Conservation (phyloP, 192 early-diverging fungal genomes). For the Allomyces arbusculus region DNA sequence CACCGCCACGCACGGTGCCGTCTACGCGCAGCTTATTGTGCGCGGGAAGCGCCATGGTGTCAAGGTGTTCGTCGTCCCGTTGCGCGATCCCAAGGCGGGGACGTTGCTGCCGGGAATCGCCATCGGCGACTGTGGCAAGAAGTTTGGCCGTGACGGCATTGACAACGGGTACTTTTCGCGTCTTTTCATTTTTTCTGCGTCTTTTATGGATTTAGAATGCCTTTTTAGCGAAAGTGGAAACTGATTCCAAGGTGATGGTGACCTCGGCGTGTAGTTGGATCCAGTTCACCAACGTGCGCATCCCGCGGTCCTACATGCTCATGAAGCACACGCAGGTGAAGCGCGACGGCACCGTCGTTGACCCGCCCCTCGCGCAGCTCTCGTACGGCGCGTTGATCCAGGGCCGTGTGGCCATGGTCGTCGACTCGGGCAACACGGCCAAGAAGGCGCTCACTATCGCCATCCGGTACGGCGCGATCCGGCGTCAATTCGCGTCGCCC, state of each 20-base stretch:
- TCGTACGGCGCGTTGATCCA: conserved; percentile 74
- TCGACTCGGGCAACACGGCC: conserved; percentile 63
- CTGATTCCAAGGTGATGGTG: too few species aligned
- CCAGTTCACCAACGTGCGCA: conserved; percentile 76
- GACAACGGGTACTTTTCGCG: conserved; percentile 39
- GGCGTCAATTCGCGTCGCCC: conserved; percentile 63
- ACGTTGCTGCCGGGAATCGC: conserved; percentile 59
- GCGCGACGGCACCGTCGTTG: conserved; percentile 52
- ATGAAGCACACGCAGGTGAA: conserved; percentile 83
- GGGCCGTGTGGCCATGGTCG: conserved; percentile 62
- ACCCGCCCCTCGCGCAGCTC: conserved; percentile 62
- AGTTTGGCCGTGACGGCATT: conserved; percentile 78
- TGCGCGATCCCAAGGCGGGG: conserved; percentile 64
- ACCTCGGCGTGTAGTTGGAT: conserved; percentile 29
- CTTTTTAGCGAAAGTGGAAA: too few species aligned
- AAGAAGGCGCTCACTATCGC: conserved; percentile 85
- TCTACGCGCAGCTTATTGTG: conserved; percentile 68
- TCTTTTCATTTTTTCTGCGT: too few species aligned
- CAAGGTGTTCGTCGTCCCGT: conserved; percentile 73
- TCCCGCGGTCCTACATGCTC: conserved; percentile 75
- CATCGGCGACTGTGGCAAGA: conserved; percentile 83
- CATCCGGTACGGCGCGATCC: conserved; percentile 72
- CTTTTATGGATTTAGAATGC: too few species aligned
- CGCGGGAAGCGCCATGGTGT: conserved; percentile 62
- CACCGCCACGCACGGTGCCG: conserved; percentile 57